These are phyloP conservation scores for Taiwanofungus camphoratus DNA, from an alignment of 1,284 basidiomycete species.

Conservation along the genomic window DNA sequence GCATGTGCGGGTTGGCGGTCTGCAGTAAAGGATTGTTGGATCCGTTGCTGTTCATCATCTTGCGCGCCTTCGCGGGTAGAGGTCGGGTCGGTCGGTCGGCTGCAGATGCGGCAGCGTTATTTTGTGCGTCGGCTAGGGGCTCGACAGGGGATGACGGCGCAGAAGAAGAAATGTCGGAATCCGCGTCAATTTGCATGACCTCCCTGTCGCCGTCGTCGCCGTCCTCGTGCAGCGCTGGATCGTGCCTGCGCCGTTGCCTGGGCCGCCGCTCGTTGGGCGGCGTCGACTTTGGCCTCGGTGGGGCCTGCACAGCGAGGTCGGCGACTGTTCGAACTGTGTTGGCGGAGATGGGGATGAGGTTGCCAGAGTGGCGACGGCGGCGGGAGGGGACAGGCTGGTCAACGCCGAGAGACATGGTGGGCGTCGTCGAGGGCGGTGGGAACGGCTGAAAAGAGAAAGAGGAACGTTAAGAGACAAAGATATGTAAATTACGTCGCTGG, in stretches of 20 bases:
- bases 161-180: conserved; percentile 10
- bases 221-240: conserved; percentile 14
- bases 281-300: conserved; percentile 33
- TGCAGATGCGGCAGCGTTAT: conserved; percentile 35
- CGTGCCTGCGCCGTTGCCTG: conserved; percentile 22
- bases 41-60: conserved; percentile 32
- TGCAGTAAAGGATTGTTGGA: conserved; percentile 31
- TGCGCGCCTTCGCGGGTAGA: conserved; percentile 44
- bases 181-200: conserved; percentile 23
- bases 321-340: conserved; percentile 15
- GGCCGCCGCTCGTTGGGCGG: conserved; percentile 27
- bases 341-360: conserved; percentile 24
- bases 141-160: conserved; percentile 13
- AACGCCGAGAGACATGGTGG: conserved; percentile 15
- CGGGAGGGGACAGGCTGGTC: conserved; percentile 18
- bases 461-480: not conserved
- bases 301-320: conserved; percentile 17
- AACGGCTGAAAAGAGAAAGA: conserved; percentile 4
- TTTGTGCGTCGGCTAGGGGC: conserved; percentile 17
- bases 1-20: conserved; percentile 68
- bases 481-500: not conserved
- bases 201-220: conserved; percentile 20
- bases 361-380: conserved; percentile 31
- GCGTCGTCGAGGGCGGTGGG: not conserved
- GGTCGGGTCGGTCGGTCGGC: conserved; percentile 37